phyloP scores from a whole-genome alignment of 768 basidiomycete species.

The Phanerodontia chrysosporium region DNA sequence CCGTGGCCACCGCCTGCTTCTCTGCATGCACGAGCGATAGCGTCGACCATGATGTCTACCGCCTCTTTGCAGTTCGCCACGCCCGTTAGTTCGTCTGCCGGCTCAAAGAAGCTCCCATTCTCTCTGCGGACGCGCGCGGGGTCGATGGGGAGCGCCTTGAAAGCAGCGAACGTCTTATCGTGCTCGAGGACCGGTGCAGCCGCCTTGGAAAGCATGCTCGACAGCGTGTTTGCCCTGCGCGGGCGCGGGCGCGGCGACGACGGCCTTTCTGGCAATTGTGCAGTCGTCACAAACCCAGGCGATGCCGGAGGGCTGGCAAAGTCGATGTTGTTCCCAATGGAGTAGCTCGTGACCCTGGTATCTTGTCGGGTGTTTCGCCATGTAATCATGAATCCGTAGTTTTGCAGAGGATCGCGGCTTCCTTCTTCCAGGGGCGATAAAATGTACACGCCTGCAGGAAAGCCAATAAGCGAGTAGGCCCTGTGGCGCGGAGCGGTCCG shows the following conservation, averaged over 20 bases:
- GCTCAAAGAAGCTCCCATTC: slow-evolving; percentile 49
- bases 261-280: slow-evolving; percentile 8
- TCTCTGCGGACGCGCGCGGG: slow-evolving; percentile 45
- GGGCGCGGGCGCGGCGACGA: slow-evolving; percentile 8
- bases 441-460: slow-evolving; percentile 82
- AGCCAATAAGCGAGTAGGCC: not conserved
- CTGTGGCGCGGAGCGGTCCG: not conserved
- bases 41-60: slow-evolving; percentile 68
- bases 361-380: slow-evolving; percentile 72
- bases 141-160: slow-evolving; percentile 77
- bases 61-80: slow-evolving; percentile 74
- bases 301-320: slow-evolving; percentile 20
- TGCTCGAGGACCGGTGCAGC: slow-evolving; percentile 28
- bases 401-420: slow-evolving; percentile 82
- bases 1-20: slow-evolving; percentile 49
- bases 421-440: slow-evolving; percentile 90
- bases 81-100: slow-evolving; percentile 55
- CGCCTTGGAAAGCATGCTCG: slow-evolving; percentile 34
- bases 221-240: slow-evolving; percentile 22
- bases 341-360: slow-evolving; percentile 82
- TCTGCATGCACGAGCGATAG: slow-evolving; percentile 62
- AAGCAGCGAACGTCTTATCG: slow-evolving; percentile 59
- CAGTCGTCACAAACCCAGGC: slow-evolving; percentile 5
- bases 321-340: slow-evolving; percentile 66
- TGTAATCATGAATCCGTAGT: slow-evolving; percentile 81